These are phyloP conservation scores for Ceratobasidium theobromae DNA, from an alignment of 1,284 basidiomycete species.

Conservation along the genomic window DNA sequence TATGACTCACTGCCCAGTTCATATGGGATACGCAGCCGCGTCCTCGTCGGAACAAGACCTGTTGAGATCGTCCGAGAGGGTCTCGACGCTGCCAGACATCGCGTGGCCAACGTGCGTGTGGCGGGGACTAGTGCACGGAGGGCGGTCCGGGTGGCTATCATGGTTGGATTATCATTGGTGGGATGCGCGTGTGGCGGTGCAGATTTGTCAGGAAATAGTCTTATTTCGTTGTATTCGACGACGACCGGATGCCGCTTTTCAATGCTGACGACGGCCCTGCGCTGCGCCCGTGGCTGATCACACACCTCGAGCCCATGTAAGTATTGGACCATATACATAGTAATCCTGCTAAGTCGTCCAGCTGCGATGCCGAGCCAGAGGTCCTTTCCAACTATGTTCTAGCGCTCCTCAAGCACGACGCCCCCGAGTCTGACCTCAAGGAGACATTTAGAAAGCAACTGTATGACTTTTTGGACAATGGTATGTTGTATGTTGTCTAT, in stretches of 20 bases:
- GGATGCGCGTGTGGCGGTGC: too few relatives aligned
- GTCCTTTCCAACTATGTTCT: conserved; percentile 94
- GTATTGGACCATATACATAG: conserved; percentile 39
- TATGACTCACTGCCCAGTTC: conserved; percentile 7
- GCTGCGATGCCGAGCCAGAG: conserved; percentile 94
- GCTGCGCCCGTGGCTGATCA: conserved; percentile 80
- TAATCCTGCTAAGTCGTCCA: conserved; percentile 43
- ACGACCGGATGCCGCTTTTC: conserved; percentile 49
- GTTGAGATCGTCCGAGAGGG: background rate
- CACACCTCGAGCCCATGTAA: conserved; percentile 83
- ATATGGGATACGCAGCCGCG: background rate
- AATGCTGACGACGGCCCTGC: conserved; percentile 62
- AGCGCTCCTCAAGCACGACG: conserved; percentile 90
- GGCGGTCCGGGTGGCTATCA: too few relatives aligned
- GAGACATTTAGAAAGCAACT: conserved; percentile 76
- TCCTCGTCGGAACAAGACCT: background rate
- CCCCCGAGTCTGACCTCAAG: conserved; percentile 78
- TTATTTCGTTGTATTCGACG: background rate
- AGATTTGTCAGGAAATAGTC: background rate
- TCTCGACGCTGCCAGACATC: background rate
- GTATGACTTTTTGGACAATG: conserved; percentile 89
- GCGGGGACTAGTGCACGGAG: too few relatives aligned
- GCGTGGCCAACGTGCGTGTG: too few relatives aligned
- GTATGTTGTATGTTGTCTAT: conserved; percentile 47
- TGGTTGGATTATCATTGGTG: too few relatives aligned